phyloP scores from a whole-genome alignment of 805 yeast genomes.

The Sugiyamaella qingdaonensis region DNA sequence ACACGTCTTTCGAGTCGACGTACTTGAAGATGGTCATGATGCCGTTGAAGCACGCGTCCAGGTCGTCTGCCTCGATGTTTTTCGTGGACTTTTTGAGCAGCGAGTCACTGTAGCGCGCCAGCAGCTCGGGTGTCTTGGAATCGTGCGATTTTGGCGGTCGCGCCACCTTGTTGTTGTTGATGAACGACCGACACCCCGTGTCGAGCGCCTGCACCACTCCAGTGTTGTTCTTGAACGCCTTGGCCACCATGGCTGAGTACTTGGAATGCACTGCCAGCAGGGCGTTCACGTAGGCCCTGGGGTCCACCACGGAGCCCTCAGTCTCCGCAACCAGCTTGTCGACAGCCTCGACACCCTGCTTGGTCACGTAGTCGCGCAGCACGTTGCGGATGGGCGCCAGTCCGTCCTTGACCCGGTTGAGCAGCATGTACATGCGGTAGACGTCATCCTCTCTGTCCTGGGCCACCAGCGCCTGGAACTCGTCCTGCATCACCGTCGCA shows the following conservation, averaged over 20 bases:
- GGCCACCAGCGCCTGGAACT: constrained; percentile 70
- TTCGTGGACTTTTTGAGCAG: constrained; percentile 72
- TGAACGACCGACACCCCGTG: constrained; percentile 78
- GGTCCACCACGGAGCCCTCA: constrained; percentile 45
- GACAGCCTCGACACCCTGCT: constrained; percentile 57
- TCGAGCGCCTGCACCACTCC: constrained; percentile 84
- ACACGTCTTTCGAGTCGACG: constrained; percentile 90
- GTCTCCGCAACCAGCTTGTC: constrained; percentile 47
- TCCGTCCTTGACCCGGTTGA: constrained; percentile 75
- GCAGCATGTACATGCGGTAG: constrained; percentile 67
- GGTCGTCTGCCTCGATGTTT: constrained; percentile 63
- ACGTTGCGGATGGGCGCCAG: constrained; percentile 70
- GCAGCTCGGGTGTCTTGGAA: constrained; percentile 86
- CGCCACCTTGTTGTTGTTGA: constrained; percentile 80
- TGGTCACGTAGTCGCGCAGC: constrained; percentile 68
- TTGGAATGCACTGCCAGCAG: constrained; percentile 65
- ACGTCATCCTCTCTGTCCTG: constrained; percentile 69
- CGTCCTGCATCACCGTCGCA: constrained; percentile 68
- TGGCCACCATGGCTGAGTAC: constrained; percentile 59
- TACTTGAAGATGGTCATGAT: constrained; percentile 83
- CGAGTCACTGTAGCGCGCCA: constrained; percentile 85
- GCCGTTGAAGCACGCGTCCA: constrained; percentile 69
- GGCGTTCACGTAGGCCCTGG: constrained; percentile 75
- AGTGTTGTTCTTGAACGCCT: constrained; percentile 68
- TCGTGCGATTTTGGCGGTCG: constrained; percentile 34